Evolutionary conservation across 306 rosid genomes (phyloP).

Genomic region (Lathyrus tuberosus): DNA sequence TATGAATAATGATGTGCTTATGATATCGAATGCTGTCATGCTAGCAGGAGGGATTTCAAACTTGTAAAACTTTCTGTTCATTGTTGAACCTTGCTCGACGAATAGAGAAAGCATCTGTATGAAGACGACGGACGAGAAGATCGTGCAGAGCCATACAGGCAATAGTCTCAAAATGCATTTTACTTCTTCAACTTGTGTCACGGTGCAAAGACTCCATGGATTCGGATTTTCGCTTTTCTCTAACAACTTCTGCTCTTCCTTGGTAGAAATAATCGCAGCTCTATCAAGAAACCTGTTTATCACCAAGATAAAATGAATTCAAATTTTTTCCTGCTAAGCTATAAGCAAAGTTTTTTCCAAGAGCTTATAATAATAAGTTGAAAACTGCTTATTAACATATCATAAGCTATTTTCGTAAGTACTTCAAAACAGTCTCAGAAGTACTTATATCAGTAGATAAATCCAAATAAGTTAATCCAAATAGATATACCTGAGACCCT

Average conservation of each 20-base stretch:
- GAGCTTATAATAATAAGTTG: background rate
- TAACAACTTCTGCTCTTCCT: constrained; percentile 30
- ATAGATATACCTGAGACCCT: constrained; percentile 39
- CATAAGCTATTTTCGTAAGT: background rate
- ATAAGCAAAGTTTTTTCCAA: background rate
- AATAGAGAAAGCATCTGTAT: constrained; percentile 65
- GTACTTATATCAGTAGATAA: no score
- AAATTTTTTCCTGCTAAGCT: background rate
- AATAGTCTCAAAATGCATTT: constrained; percentile 55
- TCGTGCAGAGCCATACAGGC: constrained; percentile 64
- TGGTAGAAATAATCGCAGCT: constrained; percentile 47
- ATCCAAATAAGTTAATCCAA: no score
- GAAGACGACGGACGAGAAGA: constrained; percentile 61
- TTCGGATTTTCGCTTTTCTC: constrained; percentile 43
- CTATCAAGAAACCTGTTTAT: constrained; percentile 56
- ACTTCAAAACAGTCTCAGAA: no score
- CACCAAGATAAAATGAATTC: background rate
- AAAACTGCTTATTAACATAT: background rate
- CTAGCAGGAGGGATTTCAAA: constrained; percentile 64
- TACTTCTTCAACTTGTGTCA: constrained; percentile 69
- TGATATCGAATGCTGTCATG: constrained; percentile 66
- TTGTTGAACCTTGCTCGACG: constrained; percentile 64
- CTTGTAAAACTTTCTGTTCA: constrained; percentile 47
- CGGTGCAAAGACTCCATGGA: constrained; percentile 62
- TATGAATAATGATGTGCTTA: constrained; percentile 57